Evolutionary conservation across 1,139 yeast genomes (phyloP), one percentile per base, ranked within the genome.

Genomic region (Kluyveromyces marxianus): DNA sequence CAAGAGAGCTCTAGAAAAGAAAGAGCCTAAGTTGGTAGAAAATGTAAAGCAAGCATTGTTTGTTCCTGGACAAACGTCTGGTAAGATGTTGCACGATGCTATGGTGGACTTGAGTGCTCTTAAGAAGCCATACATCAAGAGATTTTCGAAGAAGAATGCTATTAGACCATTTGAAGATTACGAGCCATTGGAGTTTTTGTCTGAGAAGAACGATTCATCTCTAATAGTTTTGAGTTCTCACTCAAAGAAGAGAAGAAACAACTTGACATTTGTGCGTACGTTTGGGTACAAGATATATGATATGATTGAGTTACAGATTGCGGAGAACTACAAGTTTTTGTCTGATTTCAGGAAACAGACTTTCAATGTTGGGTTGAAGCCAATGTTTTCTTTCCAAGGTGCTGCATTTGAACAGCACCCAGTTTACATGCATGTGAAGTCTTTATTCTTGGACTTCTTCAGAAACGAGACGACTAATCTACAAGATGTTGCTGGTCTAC

Each of bases 401-500:
- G 83, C 95, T 35, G 84, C 85, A 25, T 92, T 92, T 60, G 97
- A 94, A 55, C 72, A 80, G 7, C 92, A 90, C 60, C 97, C 97
- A 26, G 82, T 83, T 26, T 90, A 76, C 69, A 80, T 76, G 66
- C 97, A 90, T 52, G 64, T 89, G 53, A 92, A 92, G 69, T 87
- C 96, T 1, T 71, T 90, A 55, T 90, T 92, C 59, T 62, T 94
- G 57, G 99, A 92, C 67, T 85, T 94, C 65, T 92, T 83, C 75
- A 76, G 95, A 53, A 97, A 97, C 33, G 88, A 85, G 56, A 81
- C 77, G 49, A 81, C 94, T 28, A 83, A 81, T 50, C 73, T 87
- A 59, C 90, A 88, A 60, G 98, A 94, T 66, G 95, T 90, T 46
- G 95, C 96, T 3, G 97, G 97, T 43, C 73, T 92, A 56, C 97